Evolutionary conservation across 495 filamentous ascomycete species (phyloP), one percentile per base, ranked within the genome.

Genomic region (Hypoxylon lienhwacheense): DNA sequence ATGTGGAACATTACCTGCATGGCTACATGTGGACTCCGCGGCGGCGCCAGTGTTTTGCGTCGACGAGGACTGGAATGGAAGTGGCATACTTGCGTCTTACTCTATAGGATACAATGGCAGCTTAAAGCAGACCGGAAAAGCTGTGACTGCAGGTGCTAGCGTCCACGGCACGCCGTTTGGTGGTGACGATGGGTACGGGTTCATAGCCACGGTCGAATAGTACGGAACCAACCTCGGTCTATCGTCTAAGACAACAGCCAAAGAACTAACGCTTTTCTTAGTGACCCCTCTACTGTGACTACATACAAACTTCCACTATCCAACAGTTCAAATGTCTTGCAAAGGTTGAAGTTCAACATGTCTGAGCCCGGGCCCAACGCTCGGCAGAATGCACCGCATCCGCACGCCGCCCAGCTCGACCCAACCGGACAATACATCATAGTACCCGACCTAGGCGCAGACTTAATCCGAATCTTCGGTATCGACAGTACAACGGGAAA

Each of bases 401-500:
- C 86, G 1, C 88, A 91, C 64, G 73, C 85, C 36, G 77, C 78
- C 11, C 67, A 86, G 58, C 66, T 88, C 4, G 88, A 91, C 59
- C 87, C 87, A 1, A 85, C 84, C 0, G 81, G 77, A 1, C 66
- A 75, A 28, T 90, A 81, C 66, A 53, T 88, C 29, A 61, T 91
- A 0, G 74, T 82, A 7, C 85, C 88, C 0, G 88, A 91, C 59
- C 76, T 90, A 1, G 88, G 88, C 47, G 78, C 85, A 1, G 88
- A 91, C 58, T 57, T 86, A 4, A 54, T 90, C 47, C 83, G 82
- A 55, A 70, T 90, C 40, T 84, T 77, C 63, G 69, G 39, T 77
- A 85, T 74, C 57, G 70, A 84, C 50, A 62, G 67, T 7, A 22
- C 35, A 15, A 77, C 66, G 5, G 73, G 73, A 17, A 53, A 53